A percentile compares a stretch with the other conserved stretches of the same genome.
Evolutionary conservation across 495 filamentous ascomycete genomes (phyloP).

Genomic region (Hyaloscypha hepaticicola): DNA sequence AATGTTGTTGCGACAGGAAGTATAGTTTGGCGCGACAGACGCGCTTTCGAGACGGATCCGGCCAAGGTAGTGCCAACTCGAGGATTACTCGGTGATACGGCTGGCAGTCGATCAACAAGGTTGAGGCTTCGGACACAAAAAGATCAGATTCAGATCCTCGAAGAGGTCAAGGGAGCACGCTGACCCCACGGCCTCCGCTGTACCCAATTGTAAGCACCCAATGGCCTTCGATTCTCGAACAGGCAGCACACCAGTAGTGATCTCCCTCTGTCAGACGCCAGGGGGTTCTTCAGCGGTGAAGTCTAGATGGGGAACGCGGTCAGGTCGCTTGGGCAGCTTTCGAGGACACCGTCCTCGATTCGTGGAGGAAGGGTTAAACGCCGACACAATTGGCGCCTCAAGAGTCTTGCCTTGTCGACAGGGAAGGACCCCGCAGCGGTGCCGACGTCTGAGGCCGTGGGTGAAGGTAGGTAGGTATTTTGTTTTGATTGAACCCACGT

Average conservation of each 20-base stretch:
- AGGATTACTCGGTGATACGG: constrained; percentile 13
- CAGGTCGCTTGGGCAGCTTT: constrained; percentile 13
- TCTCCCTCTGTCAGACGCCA: background rate
- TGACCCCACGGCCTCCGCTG: constrained; percentile 21
- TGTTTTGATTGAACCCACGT: constrained; percentile 1
- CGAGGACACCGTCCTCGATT: background rate
- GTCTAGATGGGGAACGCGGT: constrained; percentile 14
- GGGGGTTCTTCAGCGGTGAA: background rate
- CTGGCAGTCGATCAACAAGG: constrained; percentile 13
- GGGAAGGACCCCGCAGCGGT: constrained; percentile 25
- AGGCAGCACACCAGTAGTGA: constrained; percentile 4
- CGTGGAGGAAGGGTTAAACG: constrained; percentile 9
- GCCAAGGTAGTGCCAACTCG: constrained; percentile 19
- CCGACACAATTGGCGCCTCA: constrained; percentile 26
- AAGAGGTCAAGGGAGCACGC: constrained; percentile 12
- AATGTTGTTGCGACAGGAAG: constrained; percentile 9
- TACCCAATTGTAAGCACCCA: constrained; percentile 24
- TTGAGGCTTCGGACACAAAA: constrained; percentile 17
- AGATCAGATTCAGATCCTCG: constrained; percentile 14
- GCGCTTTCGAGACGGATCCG: constrained; percentile 13
- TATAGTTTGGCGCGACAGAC: constrained; percentile 27
- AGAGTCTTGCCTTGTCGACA: constrained; percentile 24
- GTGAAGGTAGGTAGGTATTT: background rate
- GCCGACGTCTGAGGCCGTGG: background rate
- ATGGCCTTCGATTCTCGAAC: background rate